A percentile compares a stretch with the other conserved stretches of the same genome.
phyloP scores from a whole-genome alignment of 2,329 filamentous ascomycete species.

The Colletotrichum lupini region DNA sequence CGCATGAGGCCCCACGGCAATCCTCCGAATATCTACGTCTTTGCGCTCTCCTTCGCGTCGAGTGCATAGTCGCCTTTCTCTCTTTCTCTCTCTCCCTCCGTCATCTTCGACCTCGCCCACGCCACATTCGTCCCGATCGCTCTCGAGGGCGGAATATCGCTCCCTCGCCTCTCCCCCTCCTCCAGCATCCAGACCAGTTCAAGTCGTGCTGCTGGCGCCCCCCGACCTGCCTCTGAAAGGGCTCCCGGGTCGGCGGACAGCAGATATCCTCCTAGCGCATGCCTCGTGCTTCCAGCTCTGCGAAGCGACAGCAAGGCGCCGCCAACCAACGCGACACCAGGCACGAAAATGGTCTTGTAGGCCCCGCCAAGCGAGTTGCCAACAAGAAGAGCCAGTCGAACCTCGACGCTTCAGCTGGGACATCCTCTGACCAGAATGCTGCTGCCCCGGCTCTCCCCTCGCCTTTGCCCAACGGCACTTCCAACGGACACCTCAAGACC shows the following conservation, averaged over 20 bases:
- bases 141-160: slow-evolving; percentile 26
- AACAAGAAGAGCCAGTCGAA: slow-evolving; percentile 59
- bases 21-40: slow-evolving; percentile 15
- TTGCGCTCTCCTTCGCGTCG: slow-evolving; percentile 29
- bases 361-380: slow-evolving; percentile 55
- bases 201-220: slow-evolving; percentile 47
- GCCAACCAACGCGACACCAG: slow-evolving; percentile 76
- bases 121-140: slow-evolving; percentile 34
- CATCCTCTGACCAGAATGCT: slow-evolving; percentile 45
- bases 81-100: too few species aligned
- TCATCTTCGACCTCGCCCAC: slow-evolving; percentile 5
- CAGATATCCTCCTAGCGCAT: slow-evolving; percentile 58
- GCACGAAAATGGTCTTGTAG: slow-evolving; percentile 90
- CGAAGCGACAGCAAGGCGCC: slow-evolving; percentile 72
- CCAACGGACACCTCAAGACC: slow-evolving; percentile 37
- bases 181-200: slow-evolving; percentile 33
- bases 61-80: slow-evolving; percentile 30
- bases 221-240: slow-evolving; percentile 43
- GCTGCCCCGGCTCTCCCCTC: slow-evolving; percentile 36
- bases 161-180: background rate
- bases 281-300: slow-evolving; percentile 69
- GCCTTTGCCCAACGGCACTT: slow-evolving; percentile 39
- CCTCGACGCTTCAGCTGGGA: slow-evolving; percentile 48
- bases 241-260: slow-evolving; percentile 50
- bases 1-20: slow-evolving; percentile 29